These are phyloP conservation scores for Coemansia erecta DNA, from an alignment of 192 early-diverging fungal genomes.

Conservation along the genomic window DNA sequence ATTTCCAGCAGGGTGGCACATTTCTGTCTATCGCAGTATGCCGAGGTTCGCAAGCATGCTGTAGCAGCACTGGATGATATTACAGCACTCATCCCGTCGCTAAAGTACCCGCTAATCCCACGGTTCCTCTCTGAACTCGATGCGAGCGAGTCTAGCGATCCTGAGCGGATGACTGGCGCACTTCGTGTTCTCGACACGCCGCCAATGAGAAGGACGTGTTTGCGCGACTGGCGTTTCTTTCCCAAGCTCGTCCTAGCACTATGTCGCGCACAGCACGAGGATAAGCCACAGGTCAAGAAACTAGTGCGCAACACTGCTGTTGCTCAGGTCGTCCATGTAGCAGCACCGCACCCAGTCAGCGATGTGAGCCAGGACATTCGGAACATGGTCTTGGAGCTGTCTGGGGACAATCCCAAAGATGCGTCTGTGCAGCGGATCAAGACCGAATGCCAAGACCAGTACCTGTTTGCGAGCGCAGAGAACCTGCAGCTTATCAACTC, in stretches of 20 bases:
- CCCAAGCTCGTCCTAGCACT: constrained; percentile 36
- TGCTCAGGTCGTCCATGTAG: constrained; percentile 24
- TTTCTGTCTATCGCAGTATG: constrained; percentile 45
- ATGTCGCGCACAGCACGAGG: constrained; percentile 51
- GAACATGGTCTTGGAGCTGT: constrained; percentile 10
- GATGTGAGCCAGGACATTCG: neutral
- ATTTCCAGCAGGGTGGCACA: constrained; percentile 25
- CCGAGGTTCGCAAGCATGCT: constrained; percentile 40
- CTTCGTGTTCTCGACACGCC: constrained; percentile 32
- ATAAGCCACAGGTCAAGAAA: constrained; percentile 50
- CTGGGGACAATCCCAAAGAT: neutral
- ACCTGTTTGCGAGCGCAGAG: constrained; percentile 21
- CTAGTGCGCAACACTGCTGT: constrained; percentile 40
- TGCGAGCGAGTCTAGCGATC: constrained; percentile 33
- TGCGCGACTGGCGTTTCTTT: constrained; percentile 42
- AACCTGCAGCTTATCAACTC: constrained; percentile 26
- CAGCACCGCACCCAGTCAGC: constrained; percentile 21
- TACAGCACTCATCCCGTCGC: constrained; percentile 20
- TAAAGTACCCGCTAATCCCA: constrained; percentile 45
- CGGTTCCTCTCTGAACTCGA: constrained; percentile 35
- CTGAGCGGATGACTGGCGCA: constrained; percentile 50
- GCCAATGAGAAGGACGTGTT: constrained; percentile 22
- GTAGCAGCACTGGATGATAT: constrained; percentile 34
- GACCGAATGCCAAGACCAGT: constrained; percentile 6
- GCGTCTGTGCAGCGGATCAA: constrained; percentile 5